Evolutionary conservation across 176 grass and related monocot species (phyloP), one percentile per base, ranked within the genome.

Genomic region (Poa pratensis): DNA sequence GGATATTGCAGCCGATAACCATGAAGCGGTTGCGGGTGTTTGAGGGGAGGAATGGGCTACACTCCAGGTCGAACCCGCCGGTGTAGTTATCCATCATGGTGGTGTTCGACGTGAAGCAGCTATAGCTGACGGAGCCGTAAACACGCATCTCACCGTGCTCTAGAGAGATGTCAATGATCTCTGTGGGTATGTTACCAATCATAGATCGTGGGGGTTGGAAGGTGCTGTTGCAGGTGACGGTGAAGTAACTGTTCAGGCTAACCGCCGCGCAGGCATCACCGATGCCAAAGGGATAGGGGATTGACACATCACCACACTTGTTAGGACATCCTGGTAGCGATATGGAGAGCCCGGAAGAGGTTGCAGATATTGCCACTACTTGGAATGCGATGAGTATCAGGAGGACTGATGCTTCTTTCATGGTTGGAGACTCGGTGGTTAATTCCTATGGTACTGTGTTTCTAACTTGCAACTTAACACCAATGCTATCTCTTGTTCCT

Each of bases 201-300:
- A 23, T 72, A 19, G 80, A 22, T 26, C 64, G 34, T 16, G 75
- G 83, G 67, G 81, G 87, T 8, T 79, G 75, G 67, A 80, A 64
- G 24, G 23, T 84, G 57, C 6, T 1, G 8, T 88, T 84, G 46
- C 81, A 88, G 45, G 14, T 66, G 13, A 88, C 3, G 5, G 23
- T 6, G 7, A 88, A 84, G 67, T 22, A 45, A 9, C 15, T 14
- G 8, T 17, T 84, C 0, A 57, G 5, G 22, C 46, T 80, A 19
- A 18, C 62, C 0, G 75, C 81, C 0, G 87, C 86, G 20, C 73
- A 88, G 3, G 0, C 20, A 8, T 7, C 3, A 0, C 87, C 55
- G 9, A 88, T 73, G 30, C 87, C 81, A 5, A 88, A 88, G 0
- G 87, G 87, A 45, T 88, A 88, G 50, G 87, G 87, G 43, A 79